Base-by-base conservation (phyloP, 495 filamentous ascomycete species). In the Cercophora scortea region DNA sequence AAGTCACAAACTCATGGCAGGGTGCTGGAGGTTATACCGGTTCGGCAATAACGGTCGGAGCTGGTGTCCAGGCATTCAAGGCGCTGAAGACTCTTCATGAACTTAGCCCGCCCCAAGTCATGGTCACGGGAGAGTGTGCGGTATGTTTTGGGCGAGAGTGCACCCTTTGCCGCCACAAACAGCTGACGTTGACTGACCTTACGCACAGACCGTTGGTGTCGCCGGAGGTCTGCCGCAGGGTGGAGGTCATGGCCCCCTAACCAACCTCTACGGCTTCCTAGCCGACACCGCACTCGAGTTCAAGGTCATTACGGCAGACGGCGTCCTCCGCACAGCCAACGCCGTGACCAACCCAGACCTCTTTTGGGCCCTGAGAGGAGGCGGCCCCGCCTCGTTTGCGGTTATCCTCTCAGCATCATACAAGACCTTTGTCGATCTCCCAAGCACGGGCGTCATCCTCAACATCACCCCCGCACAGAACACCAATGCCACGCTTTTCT, bases 301-400 rank as follows among this genome's bases (percentile, higher is more conserved):
- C 44, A 73, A 76, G 44, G 79, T 85, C 42, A 73, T 86, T n/a
- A 74, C 79, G 0, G 71, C 80, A 15, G 71, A 79, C 33, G 83
- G 83, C 10, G 51, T 60, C 15, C 73, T 76, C 18, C 64, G 75
- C 4, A 82, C 74, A 0, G 79, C 78, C 8, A 77, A 74, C 36
- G 58, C 73, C 10, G 56, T 66, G 12, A 67, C 63, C 35, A 72
- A 85, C 51, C 53, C 76, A 0, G 83, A 86, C 41, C 75, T 85
- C 9, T 87, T 84, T 71, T 86, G 77, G 82, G 84, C 81, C 3
- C 66, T 85, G 1, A 72, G 71, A 38, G 83, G 82, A 12, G 82
- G 82, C 11, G 82, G 81, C 9, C 79, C 72, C 4, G 75, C 77
- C 0, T 70, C 79, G 6, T 85, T 75, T 43, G 83, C 70, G 6